Percentiles rank a stretch among this genome's conserved stretches.
Evolutionary conservation across 768 basidiomycete genomes (phyloP).

Genomic region (Amanita muscaria): DNA sequence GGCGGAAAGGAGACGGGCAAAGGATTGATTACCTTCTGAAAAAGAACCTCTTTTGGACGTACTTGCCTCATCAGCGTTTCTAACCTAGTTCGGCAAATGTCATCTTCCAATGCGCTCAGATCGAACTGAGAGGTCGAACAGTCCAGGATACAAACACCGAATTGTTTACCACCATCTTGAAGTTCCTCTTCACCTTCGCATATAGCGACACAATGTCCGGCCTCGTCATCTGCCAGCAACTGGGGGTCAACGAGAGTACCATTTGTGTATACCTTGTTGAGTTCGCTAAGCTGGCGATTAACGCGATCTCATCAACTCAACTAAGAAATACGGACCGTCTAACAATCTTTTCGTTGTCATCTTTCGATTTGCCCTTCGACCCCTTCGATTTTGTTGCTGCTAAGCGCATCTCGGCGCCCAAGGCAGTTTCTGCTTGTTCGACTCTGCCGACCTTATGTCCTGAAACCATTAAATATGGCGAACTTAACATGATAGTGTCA

Average conservation of each 20-base stretch:
- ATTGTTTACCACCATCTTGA: constrained; percentile 39
- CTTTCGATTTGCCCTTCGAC: constrained; percentile 40
- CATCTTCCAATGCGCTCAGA: constrained; percentile 83
- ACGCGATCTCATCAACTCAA: neutral
- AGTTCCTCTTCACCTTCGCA: constrained; percentile 47
- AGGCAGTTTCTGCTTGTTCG: constrained; percentile 93
- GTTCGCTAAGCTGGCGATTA: constrained; percentile 37
- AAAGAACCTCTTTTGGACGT: constrained; percentile 84
- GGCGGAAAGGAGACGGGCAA: too few relatives aligned
- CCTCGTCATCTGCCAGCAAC: constrained; percentile 85
- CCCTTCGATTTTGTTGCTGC: constrained; percentile 56
- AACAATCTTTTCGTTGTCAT: constrained; percentile 80
- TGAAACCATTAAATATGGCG: constrained; percentile 16
- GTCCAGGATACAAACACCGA: constrained; percentile 88
- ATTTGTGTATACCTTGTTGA: constrained; percentile 94
- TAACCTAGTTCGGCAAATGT: constrained; percentile 83
- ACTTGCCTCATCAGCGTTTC: constrained; percentile 92
- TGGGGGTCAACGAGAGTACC: constrained; percentile 91
- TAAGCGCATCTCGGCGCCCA: constrained; percentile 93
- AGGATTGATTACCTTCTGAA: constrained; percentile 57
- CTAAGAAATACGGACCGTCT: constrained; percentile 39
- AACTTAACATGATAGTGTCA: neutral
- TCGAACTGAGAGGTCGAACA: constrained; percentile 95
- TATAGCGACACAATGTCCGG: constrained; percentile 90
- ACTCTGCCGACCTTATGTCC: constrained; percentile 95